Percentiles rank a stretch among this genome's conserved stretches.
Evolutionary conservation across 129 eudicot species (phyloP).

Genomic region (Calendula officinalis): DNA sequence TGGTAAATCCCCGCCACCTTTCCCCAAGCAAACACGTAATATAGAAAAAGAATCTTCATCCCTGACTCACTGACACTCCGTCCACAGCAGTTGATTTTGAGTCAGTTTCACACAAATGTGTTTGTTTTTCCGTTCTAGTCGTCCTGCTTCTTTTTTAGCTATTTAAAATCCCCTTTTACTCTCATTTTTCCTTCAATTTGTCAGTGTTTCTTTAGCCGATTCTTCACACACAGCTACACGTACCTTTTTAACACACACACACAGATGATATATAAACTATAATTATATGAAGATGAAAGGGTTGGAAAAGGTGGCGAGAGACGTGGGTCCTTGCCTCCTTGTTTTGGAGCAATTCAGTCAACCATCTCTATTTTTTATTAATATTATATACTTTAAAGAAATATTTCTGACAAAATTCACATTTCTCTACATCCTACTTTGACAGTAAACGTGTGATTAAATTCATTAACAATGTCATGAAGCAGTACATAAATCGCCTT

Average conservation of each 20-base stretch:
- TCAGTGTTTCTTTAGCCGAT: conserved; percentile 24
- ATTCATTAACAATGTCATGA: conserved; percentile 39
- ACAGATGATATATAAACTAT: background rate
- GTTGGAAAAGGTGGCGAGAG: conserved; percentile 44
- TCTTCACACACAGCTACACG: conserved; percentile 22
- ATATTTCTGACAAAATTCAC: conserved; percentile 41
- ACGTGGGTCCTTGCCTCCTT: conserved; percentile 84
- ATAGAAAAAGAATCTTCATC: conserved; percentile 36
- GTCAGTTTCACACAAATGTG: conserved; percentile 30
- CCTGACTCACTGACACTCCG: conserved; percentile 26
- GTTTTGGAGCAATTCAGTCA: conserved; percentile 49
- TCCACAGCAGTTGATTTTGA: conserved; percentile 30
- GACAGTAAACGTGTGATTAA: conserved; percentile 44
- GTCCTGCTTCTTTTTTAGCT: conserved; percentile 23
- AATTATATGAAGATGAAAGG: too few relatives aligned
- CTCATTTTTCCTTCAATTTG: conserved; percentile 12
- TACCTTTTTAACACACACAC: background rate
- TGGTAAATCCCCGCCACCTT: conserved; percentile 34
- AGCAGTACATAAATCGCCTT: conserved; percentile 40
- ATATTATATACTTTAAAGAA: conserved; percentile 12
- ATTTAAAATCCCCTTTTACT: conserved; percentile 21
- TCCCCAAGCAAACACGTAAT: conserved; percentile 30
- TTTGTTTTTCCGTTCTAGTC: conserved; percentile 31
- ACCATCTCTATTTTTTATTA: conserved; percentile 31
- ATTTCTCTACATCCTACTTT: conserved; percentile 39